phyloP scores from a whole-genome alignment of 164 flowering plant species.

The Aristolochia fimbriata region DNA sequence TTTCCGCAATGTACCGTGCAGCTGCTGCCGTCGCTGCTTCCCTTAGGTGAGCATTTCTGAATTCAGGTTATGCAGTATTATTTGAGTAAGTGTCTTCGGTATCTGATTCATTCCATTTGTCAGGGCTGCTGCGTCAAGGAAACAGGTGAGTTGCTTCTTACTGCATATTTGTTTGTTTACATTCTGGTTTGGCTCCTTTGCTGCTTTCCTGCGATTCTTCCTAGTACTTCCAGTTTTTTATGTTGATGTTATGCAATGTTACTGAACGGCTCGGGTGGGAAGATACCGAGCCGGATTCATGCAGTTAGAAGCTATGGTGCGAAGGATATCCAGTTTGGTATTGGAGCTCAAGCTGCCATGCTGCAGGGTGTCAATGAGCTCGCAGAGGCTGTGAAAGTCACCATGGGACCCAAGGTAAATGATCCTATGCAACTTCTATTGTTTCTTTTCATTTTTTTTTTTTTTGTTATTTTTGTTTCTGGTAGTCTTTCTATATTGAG shows the following conservation, averaged over 20 bases:
- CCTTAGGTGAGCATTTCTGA: not conserved
- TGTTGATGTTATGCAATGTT: not conserved
- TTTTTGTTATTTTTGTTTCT: not conserved
- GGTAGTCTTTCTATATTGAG: not conserved
- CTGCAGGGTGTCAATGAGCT: constrained; percentile 78
- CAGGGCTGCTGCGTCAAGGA: constrained; percentile 40
- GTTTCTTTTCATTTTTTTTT: not conserved
- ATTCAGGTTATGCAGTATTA: not conserved
- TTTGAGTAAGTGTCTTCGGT: not conserved
- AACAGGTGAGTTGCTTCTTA: constrained; percentile 23
- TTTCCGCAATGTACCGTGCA: constrained; percentile 8
- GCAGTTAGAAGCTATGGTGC: constrained; percentile 53
- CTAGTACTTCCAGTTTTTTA: not conserved
- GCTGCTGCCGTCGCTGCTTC: constrained; percentile 10
- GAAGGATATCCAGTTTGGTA: constrained; percentile 64
- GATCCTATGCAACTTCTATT: not conserved
- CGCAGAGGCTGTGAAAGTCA: constrained; percentile 79
- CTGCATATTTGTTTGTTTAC: not conserved
- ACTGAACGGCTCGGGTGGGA: not conserved
- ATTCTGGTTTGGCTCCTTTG: not conserved
- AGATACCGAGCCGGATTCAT: constrained; percentile 35
- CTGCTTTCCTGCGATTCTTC: not conserved
- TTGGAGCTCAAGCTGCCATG: constrained; percentile 69
- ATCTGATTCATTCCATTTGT: not conserved
- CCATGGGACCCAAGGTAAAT: constrained; percentile 83